Evolutionary conservation across 2,329 filamentous ascomycete species (phyloP).

Genomic region (Epichloe coenophiala): DNA sequence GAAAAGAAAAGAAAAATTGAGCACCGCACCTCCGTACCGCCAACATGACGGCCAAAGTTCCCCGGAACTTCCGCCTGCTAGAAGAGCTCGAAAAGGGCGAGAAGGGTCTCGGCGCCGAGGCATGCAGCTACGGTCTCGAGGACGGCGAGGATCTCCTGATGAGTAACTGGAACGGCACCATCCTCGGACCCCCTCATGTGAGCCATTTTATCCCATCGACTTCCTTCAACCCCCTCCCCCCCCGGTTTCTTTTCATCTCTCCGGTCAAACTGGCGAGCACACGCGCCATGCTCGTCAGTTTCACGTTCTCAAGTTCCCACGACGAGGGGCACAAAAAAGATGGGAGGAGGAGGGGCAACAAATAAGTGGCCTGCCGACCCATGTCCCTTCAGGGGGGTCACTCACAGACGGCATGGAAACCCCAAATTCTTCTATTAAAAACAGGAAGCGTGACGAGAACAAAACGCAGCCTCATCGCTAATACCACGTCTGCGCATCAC

Average conservation of each 20-base stretch:
- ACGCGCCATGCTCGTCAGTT: too few relatives aligned
- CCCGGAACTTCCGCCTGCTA: constrained; percentile 88
- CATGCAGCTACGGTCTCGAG: constrained; percentile 90
- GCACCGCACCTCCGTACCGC: neutral
- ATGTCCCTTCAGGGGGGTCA: too few relatives aligned
- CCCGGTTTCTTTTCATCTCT: neutral
- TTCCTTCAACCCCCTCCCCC: neutral
- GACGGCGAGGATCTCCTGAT: constrained; percentile 91
- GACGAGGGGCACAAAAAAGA: too few relatives aligned
- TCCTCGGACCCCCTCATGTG: constrained; percentile 90
- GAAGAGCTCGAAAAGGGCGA: constrained; percentile 99
- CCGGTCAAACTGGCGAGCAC: neutral
- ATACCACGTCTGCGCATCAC: constrained; percentile 5
- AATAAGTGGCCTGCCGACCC: too few relatives aligned
- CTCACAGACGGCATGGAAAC: neutral
- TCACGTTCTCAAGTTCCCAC: too few relatives aligned
- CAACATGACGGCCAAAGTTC: constrained; percentile 47
- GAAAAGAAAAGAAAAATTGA: neutral
- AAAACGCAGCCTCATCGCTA: constrained; percentile 2
- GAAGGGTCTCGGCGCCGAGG: constrained; percentile 91
- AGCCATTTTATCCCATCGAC: constrained; percentile 9
- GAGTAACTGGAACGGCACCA: constrained; percentile 98
- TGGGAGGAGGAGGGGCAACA: too few relatives aligned
- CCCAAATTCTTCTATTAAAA: neutral
- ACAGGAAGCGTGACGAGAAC: neutral